Evolutionary conservation across 305 asterid species (phyloP).

Genomic region (Fraxinus dipetala): DNA sequence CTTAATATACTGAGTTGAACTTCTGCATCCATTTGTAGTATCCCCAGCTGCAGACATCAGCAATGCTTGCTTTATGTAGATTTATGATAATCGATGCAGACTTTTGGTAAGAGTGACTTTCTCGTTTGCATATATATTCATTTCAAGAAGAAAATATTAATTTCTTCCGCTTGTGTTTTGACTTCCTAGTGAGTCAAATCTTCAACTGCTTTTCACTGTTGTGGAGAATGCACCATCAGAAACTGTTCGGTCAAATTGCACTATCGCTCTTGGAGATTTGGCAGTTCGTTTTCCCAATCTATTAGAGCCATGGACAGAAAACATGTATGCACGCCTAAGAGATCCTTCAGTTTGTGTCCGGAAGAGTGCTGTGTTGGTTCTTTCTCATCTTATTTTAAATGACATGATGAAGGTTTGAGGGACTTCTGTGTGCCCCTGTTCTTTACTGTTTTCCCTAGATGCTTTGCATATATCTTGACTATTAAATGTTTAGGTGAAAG

Average conservation of each 20-base stretch:
- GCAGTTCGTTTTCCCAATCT: constrained; percentile 94
- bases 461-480: constrained; percentile 18
- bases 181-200: constrained; percentile 68
- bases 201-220: constrained; percentile 92
- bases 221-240: constrained; percentile 94
- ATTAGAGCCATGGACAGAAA: constrained; percentile 97
- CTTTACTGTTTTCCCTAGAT: constrained; percentile 20
- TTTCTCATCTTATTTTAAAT: constrained; percentile 89
- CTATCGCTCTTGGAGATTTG: constrained; percentile 93
- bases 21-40: constrained; percentile 46
- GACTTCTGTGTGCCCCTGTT: constrained; percentile 18
- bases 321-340: constrained; percentile 84
- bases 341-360: constrained; percentile 78
- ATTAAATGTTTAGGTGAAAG: constrained; percentile 66
- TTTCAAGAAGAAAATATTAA: constrained; percentile 22
- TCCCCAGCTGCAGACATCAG: constrained; percentile 87
- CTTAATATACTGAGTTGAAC: constrained; percentile 30
- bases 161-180: constrained; percentile 22
- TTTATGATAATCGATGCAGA: constrained; percentile 86
- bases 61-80: constrained; percentile 89
- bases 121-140: background rate
- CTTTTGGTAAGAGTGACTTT: constrained; percentile 59
- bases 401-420: constrained; percentile 94
- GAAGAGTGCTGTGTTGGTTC: constrained; percentile 93
- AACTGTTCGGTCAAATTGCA: constrained; percentile 90